These are phyloP conservation scores for Cymbidium sinense DNA, from an alignment of 106 monocot genomes.

Conservation along the genomic window DNA sequence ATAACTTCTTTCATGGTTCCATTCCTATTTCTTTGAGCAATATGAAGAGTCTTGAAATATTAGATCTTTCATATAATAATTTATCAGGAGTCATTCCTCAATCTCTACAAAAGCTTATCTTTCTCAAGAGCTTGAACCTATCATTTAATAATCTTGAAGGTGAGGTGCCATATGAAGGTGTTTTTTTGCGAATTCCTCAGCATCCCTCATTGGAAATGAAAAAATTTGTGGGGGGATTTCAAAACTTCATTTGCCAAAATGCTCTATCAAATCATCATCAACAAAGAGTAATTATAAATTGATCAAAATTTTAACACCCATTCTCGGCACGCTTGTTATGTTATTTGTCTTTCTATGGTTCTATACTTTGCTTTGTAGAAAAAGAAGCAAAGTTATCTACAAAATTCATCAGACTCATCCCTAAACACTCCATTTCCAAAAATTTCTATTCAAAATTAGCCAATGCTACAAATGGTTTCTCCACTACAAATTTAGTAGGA, in stretches of 20 bases:
- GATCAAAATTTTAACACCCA: not conserved
- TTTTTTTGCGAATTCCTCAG: slow-evolving; percentile 7
- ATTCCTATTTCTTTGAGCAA: slow-evolving; percentile 5
- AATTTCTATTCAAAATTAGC: slow-evolving; percentile 19
- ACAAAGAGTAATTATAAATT: not conserved
- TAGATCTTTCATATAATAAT: slow-evolving; percentile 20
- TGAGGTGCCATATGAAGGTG: slow-evolving; percentile 4
- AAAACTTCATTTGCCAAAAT: slow-evolving; percentile 2
- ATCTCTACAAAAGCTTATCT: not conserved
- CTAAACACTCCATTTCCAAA: not conserved
- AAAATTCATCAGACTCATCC: not conserved
- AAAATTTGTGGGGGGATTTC: slow-evolving; percentile 10
- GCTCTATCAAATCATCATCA: not conserved
- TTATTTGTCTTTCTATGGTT: not conserved
- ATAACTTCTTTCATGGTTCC: slow-evolving; percentile 14
- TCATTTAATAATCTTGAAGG: slow-evolving; percentile 26
- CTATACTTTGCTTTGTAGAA: not conserved
- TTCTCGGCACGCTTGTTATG: not conserved
- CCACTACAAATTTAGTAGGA: slow-evolving; percentile 24
- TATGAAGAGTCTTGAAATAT: not conserved
- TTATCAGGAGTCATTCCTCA: slow-evolving; percentile 10
- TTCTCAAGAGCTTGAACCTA: slow-evolving; percentile 9
- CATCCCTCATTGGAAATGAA: slow-evolving; percentile 13
- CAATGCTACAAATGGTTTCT: slow-evolving; percentile 27
- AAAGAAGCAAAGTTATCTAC: not conserved